Evolutionary conservation across 2,329 filamentous ascomycete species (phyloP).

Genomic region (Verticillium tricorpus): DNA sequence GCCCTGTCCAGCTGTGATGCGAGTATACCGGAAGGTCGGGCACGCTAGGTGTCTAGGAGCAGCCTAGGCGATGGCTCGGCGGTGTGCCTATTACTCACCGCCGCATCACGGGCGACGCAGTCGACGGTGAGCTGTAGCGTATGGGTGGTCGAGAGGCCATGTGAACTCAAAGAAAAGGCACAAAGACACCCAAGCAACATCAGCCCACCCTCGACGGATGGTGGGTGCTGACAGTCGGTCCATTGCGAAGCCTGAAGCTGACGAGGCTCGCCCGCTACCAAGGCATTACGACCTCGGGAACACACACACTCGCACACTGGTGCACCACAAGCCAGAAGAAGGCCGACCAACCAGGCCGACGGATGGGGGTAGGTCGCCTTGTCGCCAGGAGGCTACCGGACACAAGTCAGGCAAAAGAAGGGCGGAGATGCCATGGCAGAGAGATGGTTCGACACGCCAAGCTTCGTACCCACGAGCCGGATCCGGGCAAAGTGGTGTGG

Average conservation of each 20-base stretch:
- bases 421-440: neutral
- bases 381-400: neutral
- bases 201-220: neutral
- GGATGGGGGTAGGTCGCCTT: neutral
- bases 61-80: neutral
- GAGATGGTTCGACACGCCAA: neutral
- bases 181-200: neutral
- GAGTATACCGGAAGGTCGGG: neutral
- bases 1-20: neutral
- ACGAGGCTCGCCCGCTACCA: neutral
- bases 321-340: neutral
- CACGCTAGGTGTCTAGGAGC: neutral
- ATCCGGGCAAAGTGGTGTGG: neutral
- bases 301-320: neutral
- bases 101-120: neutral
- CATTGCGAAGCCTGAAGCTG: neutral
- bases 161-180: neutral
- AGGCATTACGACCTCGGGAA: neutral
- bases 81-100: neutral
- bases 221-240: neutral
- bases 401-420: neutral
- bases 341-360: neutral
- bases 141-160: neutral
- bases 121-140: neutral
- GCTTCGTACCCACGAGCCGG: neutral